Evolutionary conservation across 2,329 filamentous ascomycete genomes (phyloP), one percentile per base, ranked within the genome.

Genomic region (Clarireedia monteithiana): DNA sequence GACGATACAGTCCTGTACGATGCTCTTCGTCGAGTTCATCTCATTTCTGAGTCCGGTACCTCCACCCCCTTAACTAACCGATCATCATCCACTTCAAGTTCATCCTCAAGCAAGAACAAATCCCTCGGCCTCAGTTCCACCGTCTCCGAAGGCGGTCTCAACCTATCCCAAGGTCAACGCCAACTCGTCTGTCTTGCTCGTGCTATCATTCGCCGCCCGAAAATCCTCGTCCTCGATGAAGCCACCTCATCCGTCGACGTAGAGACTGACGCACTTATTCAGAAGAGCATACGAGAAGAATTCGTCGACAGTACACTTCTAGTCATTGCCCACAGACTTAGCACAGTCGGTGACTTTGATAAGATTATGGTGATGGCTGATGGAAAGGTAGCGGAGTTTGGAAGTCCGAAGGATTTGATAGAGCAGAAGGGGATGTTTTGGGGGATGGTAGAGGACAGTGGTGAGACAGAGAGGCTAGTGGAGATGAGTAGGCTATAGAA

Each of bases 181-280:
- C 87, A 91, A 69, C 82, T 90, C 0, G 78, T 91, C 39, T 89
- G 86, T 64, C 80, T 89, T 3, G 86, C 86, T 0, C 83, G 83
- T 49, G 86, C 84, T 50, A 89, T 90, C 62, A 82, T 89, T 24
- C 78, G 82, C 0, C 78, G 84, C 0, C 86, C 88, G 2, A 86
- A 86, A 66, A 83, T 92, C 63, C 86, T 92, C 80, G 82, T 91
- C 1, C 78, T 91, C 1, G 88, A 92, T 67, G 88, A 91, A 72
- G 88, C 88, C 0, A 92, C 88, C 0, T 85, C 81, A 3, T 86
- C 88, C 0, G 86, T 91, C 2, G 88, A 91, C 68, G 89, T 89
- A 84, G 75, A 78, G 39, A 91, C 88, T 0, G 88, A 91, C 67
- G 74, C 78, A 1, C 77, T 89, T 26, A 91, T 91, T 64, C 87